phyloP scores from a whole-genome alignment of 1,284 basidiomycete genomes.

The Meripilus lineatus region DNA sequence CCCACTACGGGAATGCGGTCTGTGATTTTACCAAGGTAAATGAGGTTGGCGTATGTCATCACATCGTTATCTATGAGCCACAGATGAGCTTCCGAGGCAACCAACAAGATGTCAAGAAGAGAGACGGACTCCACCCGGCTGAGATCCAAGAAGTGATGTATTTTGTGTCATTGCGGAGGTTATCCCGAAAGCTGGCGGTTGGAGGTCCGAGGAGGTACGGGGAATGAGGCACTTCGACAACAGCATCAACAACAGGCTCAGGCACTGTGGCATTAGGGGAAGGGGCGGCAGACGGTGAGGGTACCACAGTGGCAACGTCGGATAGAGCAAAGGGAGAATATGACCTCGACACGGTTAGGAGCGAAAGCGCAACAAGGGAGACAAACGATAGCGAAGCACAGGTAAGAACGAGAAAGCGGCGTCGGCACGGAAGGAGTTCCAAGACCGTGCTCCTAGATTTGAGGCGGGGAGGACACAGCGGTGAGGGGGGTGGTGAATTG shows the following conservation, averaged over 20 bases:
- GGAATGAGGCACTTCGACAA: constrained; percentile 14
- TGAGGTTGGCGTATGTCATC: constrained; percentile 65
- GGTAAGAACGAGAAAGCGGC: constrained; percentile 20
- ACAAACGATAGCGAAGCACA: constrained; percentile 28
- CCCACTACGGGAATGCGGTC: constrained; percentile 61
- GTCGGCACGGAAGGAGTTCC: constrained; percentile 12
- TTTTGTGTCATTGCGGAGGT: constrained; percentile 50
- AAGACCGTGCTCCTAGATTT: too few species aligned
- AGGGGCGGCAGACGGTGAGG: too few species aligned
- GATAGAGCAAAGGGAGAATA: constrained; percentile 13
- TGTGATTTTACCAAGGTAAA: constrained; percentile 62
- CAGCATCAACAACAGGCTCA: neutral
- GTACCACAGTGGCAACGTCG: neutral
- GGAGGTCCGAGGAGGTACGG: constrained; percentile 41
- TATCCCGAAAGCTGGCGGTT: constrained; percentile 51
- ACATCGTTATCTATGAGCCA: constrained; percentile 58
- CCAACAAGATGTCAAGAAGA: neutral
- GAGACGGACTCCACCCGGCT: constrained; percentile 61
- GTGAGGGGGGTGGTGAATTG: constrained; percentile 13
- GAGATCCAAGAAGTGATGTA: constrained; percentile 68
- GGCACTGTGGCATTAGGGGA: neutral
- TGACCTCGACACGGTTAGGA: constrained; percentile 22
- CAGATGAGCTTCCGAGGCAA: constrained; percentile 2
- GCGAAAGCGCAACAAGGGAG: constrained; percentile 28
- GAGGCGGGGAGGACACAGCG: constrained; percentile 11